These are phyloP conservation scores for Chalara sp. DNA, from an alignment of 2,329 filamentous ascomycete genomes.

Conservation along the genomic window DNA sequence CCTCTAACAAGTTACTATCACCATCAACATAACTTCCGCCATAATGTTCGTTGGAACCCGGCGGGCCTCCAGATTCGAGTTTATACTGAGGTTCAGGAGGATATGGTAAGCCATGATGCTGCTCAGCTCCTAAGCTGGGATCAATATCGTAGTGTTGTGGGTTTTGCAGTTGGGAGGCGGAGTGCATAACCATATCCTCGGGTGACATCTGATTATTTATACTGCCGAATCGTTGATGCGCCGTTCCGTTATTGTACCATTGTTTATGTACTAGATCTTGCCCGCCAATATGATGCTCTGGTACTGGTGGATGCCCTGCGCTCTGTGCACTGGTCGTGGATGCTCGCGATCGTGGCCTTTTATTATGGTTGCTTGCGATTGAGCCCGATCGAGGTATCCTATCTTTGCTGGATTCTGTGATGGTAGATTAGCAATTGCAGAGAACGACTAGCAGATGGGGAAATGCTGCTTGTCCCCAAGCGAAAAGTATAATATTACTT, in stretches of 20 bases:
- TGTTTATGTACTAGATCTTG: constrained; percentile 25
- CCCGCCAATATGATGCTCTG: constrained; percentile 15
- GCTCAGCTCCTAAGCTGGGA: constrained; percentile 40
- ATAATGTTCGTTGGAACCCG: constrained; percentile 48
- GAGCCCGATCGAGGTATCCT: constrained; percentile 38
- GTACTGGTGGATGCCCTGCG: constrained; percentile 20
- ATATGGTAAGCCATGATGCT: constrained; percentile 38
- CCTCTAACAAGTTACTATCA: constrained; percentile 54
- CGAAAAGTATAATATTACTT: no score
- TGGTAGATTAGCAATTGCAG: no score
- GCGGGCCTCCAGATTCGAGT: constrained; percentile 36
- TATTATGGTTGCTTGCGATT: constrained; percentile 33
- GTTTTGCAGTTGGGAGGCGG: constrained; percentile 47
- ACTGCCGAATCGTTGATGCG: constrained; percentile 22
- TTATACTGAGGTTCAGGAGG: constrained; percentile 34
- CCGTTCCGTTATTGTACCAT: constrained; percentile 26
- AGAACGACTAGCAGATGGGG: no score
- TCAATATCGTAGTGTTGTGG: constrained; percentile 43
- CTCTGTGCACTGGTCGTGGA: constrained; percentile 41
- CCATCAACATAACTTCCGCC: constrained; percentile 48
- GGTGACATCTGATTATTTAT: constrained; percentile 38
- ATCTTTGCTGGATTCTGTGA: not conserved
- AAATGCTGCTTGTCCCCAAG: no score
- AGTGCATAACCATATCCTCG: constrained; percentile 54
- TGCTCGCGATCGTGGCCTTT: constrained; percentile 38